Conservation (phyloP, 139 green algal species). For the Eudorina sp. region DNA sequence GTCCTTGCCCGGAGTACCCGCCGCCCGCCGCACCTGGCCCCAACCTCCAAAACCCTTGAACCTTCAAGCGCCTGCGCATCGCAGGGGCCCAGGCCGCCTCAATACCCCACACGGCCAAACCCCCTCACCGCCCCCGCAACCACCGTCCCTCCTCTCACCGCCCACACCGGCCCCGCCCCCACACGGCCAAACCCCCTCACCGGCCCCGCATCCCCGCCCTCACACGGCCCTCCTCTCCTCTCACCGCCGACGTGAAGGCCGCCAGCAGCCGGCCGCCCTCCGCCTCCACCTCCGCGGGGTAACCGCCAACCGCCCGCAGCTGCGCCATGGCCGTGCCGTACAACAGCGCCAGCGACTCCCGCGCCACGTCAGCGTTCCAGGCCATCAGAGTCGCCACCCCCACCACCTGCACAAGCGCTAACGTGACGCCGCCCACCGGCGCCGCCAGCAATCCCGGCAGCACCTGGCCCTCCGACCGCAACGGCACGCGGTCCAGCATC, state of each 20-base stretch:
- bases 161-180: too few species aligned
- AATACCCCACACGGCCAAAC: too few species aligned
- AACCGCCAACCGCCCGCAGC: constrained; percentile 23
- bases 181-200: too few species aligned
- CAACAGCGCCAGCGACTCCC: background rate
- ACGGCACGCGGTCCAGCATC: constrained; percentile 28
- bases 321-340: constrained; percentile 2
- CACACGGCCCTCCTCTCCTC: too few species aligned
- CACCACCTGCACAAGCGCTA: constrained; percentile 40
- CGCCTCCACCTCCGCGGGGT: background rate
- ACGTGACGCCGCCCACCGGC: background rate
- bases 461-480: constrained; percentile 11
- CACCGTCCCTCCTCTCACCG: too few species aligned
- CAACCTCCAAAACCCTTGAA: too few species aligned
- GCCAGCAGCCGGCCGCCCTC: constrained; percentile 20
- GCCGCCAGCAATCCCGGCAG: constrained; percentile 43
- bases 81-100: too few species aligned
- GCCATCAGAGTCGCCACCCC: background rate
- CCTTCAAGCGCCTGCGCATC: too few species aligned
- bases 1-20: too few species aligned
- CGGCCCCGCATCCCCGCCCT: too few species aligned
- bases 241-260: constrained; percentile 6
- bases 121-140: too few species aligned
- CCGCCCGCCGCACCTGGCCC: too few species aligned
- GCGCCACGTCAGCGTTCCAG: constrained; percentile 7